Percentiles rank a stretch among this genome's conserved stretches.
phyloP scores from a whole-genome alignment of 257 asterid genomes.

The Solanum appendiculatum region DNA sequence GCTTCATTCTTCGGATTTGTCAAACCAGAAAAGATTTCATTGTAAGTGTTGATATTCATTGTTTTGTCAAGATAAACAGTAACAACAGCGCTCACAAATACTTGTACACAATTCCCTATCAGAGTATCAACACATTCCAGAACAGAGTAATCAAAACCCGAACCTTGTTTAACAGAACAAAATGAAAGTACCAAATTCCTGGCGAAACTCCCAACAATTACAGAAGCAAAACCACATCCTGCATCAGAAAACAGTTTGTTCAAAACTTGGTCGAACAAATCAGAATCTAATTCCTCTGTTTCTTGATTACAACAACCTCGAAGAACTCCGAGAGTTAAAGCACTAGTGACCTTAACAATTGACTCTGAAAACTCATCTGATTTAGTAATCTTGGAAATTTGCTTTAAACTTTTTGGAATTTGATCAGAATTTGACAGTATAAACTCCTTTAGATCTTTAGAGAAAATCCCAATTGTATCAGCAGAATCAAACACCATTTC shows the following conservation, averaged over 20 bases:
- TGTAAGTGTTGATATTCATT: conserved; percentile 41
- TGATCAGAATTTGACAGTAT: conserved; percentile 48
- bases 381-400: conserved; percentile 40
- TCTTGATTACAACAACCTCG: conserved; percentile 21
- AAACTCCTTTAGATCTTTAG: conserved; percentile 49
- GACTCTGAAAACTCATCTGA: conserved; percentile 43
- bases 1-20: conserved; percentile 62
- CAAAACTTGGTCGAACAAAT: conserved; percentile 20
- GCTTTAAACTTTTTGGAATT: conserved; percentile 56
- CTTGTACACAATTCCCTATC: conserved; percentile 36
- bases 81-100: conserved; percentile 61
- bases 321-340: conserved; percentile 44
- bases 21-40: conserved; percentile 53
- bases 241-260: conserved; percentile 45
- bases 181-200: conserved; percentile 38
- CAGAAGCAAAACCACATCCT: conserved; percentile 65
- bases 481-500: conserved; percentile 59
- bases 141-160: neutral
- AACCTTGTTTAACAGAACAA: conserved; percentile 1
- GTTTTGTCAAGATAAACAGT: conserved; percentile 56
- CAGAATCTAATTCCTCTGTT: neutral
- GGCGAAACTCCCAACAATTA: conserved; percentile 50
- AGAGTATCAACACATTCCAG: conserved; percentile 25
- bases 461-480: conserved; percentile 41
- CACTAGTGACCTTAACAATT: conserved; percentile 22